A percentile compares a stretch with the other conserved stretches of the same genome.
Conservation (phyloP, 257 asterid genomes). For the Solanum gracilifrons region DNA sequence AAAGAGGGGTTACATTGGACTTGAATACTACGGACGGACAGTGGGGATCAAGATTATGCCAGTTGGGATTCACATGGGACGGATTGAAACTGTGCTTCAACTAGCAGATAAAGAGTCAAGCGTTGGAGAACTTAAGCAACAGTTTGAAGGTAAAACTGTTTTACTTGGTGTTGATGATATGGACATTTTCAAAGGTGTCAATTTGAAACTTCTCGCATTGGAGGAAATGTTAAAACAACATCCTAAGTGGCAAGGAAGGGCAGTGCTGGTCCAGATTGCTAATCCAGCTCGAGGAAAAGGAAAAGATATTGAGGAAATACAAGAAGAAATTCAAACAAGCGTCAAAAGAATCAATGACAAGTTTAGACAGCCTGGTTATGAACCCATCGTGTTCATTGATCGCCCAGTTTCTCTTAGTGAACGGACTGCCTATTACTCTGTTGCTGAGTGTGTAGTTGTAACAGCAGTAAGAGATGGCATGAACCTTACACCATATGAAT, state of each 20-base stretch:
- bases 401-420: constrained; percentile 31
- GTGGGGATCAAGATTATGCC: constrained; percentile 49
- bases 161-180: constrained; percentile 45
- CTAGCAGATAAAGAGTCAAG: constrained; percentile 36
- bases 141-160: constrained; percentile 34
- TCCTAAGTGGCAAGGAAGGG: constrained; percentile 38
- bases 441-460: constrained; percentile 44
- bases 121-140: constrained; percentile 28
- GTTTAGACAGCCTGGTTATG: constrained; percentile 36
- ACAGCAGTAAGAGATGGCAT: constrained; percentile 48
- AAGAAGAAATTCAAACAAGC: constrained; percentile 25
- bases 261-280: constrained; percentile 34
- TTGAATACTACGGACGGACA: constrained; percentile 40
- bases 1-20: constrained; percentile 42
- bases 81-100: constrained; percentile 25
- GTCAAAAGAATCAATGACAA: constrained; percentile 28
- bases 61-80: constrained; percentile 42
- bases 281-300: constrained; percentile 44
- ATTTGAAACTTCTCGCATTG: constrained; percentile 39
- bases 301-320: constrained; percentile 37
- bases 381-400: constrained; percentile 33
- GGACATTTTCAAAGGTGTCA: constrained; percentile 44
- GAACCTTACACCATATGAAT: constrained; percentile 45
- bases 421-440: constrained; percentile 30
- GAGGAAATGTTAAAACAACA: constrained; percentile 35